A percentile compares a stretch with the other conserved stretches of the same genome.
phyloP scores from a whole-genome alignment of 2,329 filamentous ascomycete species.

The Cladosporium sp. region DNA sequence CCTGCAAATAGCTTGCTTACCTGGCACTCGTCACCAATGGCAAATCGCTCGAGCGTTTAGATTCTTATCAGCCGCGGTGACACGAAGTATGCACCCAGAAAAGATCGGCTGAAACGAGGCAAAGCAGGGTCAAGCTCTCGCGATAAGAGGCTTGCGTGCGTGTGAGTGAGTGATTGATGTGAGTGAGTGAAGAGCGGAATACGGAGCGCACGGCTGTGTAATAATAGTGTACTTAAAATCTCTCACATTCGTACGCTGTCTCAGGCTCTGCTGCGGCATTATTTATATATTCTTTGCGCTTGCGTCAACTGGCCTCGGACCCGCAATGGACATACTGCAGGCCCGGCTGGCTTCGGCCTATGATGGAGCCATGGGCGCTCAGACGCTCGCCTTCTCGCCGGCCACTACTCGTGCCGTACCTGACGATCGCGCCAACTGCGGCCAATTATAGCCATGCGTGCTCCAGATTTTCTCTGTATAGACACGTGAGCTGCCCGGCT shows the following conservation, averaged over 20 bases:
- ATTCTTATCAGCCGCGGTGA: conserved; percentile 9
- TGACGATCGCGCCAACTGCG: conserved; percentile 3
- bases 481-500: conserved; percentile 3
- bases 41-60: not conserved
- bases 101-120: not conserved
- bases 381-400: not conserved
- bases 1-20: conserved; percentile 2
- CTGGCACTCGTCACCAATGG: not conserved
- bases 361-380: not conserved
- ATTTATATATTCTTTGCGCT: not conserved
- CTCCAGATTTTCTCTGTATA: conserved; percentile 6
- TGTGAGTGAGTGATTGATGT: not conserved
- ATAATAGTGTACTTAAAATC: too few relatives aligned
- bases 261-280: not conserved
- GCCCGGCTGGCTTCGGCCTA: conserved; percentile 3
- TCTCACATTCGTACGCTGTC: not conserved
- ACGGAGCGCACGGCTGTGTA: not conserved
- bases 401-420: conserved; percentile 10
- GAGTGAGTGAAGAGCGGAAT: not conserved
- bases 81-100: conserved; percentile 7
- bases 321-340: not conserved
- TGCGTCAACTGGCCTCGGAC: not conserved
- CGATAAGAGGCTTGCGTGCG: not conserved
- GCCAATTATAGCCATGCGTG: not conserved
- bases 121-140: not conserved